phyloP scores from a whole-genome alignment of 2,329 filamentous ascomycete species.

The Aureobasidium lini region DNA sequence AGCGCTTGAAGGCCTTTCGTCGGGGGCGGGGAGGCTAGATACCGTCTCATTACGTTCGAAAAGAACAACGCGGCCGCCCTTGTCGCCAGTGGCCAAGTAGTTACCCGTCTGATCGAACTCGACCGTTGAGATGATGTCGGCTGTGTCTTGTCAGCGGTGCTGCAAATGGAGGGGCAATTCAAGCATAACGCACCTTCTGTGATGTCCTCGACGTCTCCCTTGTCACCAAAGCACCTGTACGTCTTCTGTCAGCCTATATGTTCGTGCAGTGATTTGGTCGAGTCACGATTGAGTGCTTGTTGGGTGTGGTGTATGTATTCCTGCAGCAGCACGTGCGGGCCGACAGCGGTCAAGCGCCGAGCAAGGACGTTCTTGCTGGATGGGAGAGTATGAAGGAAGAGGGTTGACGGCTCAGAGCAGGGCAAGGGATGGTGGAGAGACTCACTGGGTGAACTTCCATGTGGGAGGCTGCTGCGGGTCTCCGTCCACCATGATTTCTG shows the following conservation, averaged over 20 bases:
- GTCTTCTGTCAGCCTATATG: not conserved
- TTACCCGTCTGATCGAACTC: conserved; percentile 88
- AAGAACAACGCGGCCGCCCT: conserved; percentile 75
- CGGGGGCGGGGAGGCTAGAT: conserved; percentile 28
- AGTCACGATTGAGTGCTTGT: not conserved
- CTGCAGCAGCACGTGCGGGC: not conserved
- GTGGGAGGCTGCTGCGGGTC: conserved; percentile 70
- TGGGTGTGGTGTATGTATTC: not conserved
- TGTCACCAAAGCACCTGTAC: conserved; percentile 95
- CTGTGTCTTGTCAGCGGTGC: conserved; percentile 36
- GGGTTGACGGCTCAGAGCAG: not conserved
- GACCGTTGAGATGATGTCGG: conserved; percentile 86
- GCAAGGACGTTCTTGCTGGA: not conserved
- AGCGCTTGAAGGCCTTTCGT: conserved; percentile 4
- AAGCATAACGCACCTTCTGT: conserved; percentile 65
- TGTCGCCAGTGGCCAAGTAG: conserved; percentile 84
- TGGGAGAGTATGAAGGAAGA: not conserved
- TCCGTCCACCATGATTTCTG: conserved; percentile 85
- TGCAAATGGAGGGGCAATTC: not conserved
- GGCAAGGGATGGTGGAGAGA: conserved; percentile 14
- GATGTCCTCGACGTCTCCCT: conserved; percentile 98
- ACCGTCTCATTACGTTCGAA: conserved; percentile 96
- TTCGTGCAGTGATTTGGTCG: not conserved
- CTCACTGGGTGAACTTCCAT: conserved; percentile 99
- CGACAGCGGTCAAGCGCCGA: not conserved